Evolutionary conservation across 2,329 filamentous ascomycete genomes (phyloP).

Genomic region (Alternaria sp.): DNA sequence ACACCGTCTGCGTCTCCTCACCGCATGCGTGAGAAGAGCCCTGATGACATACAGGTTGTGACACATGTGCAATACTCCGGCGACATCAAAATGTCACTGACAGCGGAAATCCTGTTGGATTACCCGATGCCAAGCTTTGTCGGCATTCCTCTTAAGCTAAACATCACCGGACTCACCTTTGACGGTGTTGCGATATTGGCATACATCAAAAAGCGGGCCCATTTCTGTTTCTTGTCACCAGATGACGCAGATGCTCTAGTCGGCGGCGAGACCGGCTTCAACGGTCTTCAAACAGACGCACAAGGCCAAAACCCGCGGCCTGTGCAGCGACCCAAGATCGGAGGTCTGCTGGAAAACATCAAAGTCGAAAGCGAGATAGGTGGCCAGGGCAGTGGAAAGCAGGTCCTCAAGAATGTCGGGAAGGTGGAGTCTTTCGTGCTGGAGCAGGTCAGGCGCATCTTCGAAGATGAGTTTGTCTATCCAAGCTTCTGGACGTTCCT

Average conservation of each 20-base stretch:
- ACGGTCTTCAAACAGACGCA: conserved; percentile 33
- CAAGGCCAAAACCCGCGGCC: conserved; percentile 33
- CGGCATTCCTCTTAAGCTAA: conserved; percentile 90
- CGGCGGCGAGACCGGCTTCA: conserved; percentile 51
- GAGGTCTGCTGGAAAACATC: conserved; percentile 87
- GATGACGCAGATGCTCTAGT: conserved; percentile 80
- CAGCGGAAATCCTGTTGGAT: conserved; percentile 93
- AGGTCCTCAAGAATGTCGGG: conserved; percentile 96
- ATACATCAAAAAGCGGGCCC: conserved; percentile 84
- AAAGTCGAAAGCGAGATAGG: conserved; percentile 98
- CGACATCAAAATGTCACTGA: conserved; percentile 84
- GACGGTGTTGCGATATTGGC: conserved; percentile 93
- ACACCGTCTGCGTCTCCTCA: conserved; percentile 51
- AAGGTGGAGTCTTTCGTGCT: conserved; percentile 98
- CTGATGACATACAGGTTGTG: conserved; percentile 90
- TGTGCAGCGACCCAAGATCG: conserved; percentile 59
- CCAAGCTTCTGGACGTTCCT: conserved; percentile 98
- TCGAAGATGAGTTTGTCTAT: conserved; percentile 98
- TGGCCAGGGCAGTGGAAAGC: conserved; percentile 86
- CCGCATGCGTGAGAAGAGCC: conserved; percentile 72
- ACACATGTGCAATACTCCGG: conserved; percentile 90
- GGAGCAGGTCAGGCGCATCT: conserved; percentile 94
- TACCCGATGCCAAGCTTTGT: conserved; percentile 99
- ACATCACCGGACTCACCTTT: conserved; percentile 93
- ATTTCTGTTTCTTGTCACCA: conserved; percentile 92